Conservation (phyloP, 768 basidiomycete genomes). For the Ramaria sp. region DNA sequence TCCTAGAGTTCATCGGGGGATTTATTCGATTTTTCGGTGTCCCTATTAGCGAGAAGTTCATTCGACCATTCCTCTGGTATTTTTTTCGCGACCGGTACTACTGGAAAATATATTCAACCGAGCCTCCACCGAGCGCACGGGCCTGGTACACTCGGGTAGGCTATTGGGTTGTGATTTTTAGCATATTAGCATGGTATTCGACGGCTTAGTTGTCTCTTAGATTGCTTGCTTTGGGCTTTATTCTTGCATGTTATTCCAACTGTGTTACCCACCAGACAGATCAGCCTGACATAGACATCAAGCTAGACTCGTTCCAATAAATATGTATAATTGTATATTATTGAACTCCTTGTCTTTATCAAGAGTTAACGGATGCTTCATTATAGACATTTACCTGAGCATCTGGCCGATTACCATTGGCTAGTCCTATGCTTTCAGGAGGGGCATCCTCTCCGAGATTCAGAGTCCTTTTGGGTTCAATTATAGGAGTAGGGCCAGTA, state of each 20-base stretch:
- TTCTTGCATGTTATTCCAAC: no score
- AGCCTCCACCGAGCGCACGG: constrained; percentile 8
- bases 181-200: constrained; percentile 7
- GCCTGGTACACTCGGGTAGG: constrained; percentile 8
- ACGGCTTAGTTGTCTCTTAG: constrained; percentile 1
- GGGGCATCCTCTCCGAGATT: neutral
- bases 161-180: constrained; percentile 7
- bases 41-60: constrained; percentile 9
- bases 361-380: no score
- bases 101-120: constrained; percentile 9
- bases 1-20: constrained; percentile 7
- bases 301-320: no score
- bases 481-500: constrained; percentile 68
- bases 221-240: neutral
- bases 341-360: no score
- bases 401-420: neutral
- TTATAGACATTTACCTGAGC: no score
- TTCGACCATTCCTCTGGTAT: constrained; percentile 8
- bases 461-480: constrained; percentile 24
- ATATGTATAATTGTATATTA: no score
- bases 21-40: constrained; percentile 10
- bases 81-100: constrained; percentile 8
- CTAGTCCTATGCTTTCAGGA: neutral
- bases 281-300: no score
- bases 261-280: no score